These are phyloP conservation scores for Didymella lethalis DNA, from an alignment of 2,329 filamentous ascomycete species.

Conservation along the genomic window DNA sequence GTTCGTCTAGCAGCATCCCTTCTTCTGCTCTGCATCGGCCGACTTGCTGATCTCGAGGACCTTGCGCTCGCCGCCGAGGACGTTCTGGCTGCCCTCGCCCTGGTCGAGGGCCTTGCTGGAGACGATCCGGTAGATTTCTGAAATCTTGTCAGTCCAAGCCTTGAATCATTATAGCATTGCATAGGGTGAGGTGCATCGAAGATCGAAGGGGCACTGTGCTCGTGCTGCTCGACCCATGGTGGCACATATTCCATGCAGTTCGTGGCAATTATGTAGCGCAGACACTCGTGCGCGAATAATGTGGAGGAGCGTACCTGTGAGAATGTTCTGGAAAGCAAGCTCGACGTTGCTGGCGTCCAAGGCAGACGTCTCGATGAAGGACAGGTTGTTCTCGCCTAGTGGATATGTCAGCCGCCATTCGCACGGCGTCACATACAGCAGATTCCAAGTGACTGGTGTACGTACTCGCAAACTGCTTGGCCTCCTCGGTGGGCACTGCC, in stretches of 20 bases:
- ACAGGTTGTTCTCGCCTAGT: constrained; percentile 93
- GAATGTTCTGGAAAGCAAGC: constrained; percentile 98
- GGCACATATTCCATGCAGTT: neutral
- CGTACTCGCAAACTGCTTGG: constrained; percentile 95
- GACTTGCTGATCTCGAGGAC: constrained; percentile 86
- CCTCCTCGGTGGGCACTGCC: constrained; percentile 96
- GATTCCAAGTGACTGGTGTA: constrained; percentile 36
- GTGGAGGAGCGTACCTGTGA: constrained; percentile 75
- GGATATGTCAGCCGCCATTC: constrained; percentile 21
- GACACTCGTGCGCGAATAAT: neutral
- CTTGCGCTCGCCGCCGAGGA: constrained; percentile 76
- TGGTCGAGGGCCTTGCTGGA: constrained; percentile 96
- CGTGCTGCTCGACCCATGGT: neutral
- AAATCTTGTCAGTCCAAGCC: constrained; percentile 24
- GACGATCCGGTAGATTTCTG: constrained; percentile 99
- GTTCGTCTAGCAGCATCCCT: constrained; percentile 75
- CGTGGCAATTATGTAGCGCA: neutral
- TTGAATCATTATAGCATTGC: neutral
- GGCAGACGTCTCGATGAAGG: constrained; percentile 98
- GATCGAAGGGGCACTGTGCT: constrained; percentile 14
- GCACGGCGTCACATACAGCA: neutral
- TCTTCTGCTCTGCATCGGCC: constrained; percentile 79
- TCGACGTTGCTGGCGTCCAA: constrained; percentile 99
- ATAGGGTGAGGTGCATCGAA: neutral
- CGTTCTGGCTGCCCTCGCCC: constrained; percentile 80